Evolutionary conservation across 495 filamentous ascomycete genomes (phyloP).

Genomic region (Xylaria curta): DNA sequence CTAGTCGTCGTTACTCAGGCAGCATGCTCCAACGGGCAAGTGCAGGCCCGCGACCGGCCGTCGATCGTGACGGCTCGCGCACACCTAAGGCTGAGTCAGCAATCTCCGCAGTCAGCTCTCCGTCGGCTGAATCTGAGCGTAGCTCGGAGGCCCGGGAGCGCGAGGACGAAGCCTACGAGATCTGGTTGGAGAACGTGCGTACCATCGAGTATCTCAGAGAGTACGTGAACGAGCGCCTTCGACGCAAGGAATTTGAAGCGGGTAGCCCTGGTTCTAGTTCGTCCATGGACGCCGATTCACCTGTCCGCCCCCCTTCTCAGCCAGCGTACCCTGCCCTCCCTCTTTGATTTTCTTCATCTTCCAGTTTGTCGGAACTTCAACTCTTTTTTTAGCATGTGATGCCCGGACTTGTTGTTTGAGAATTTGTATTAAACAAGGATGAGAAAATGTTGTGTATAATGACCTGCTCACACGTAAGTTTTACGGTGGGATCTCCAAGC

Average conservation of each 20-base stretch:
- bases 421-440: not conserved
- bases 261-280: conserved; percentile 40
- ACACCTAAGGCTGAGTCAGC: conserved; percentile 59
- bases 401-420: not conserved
- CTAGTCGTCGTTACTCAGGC: conserved; percentile 85
- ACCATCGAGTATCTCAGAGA: conserved; percentile 76
- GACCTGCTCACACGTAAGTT: not conserved
- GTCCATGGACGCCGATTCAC: conserved; percentile 41
- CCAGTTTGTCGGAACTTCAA: not conserved
- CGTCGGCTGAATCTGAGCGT: conserved; percentile 51
- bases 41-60: conserved; percentile 45
- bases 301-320: conserved; percentile 37
- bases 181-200: conserved; percentile 85
- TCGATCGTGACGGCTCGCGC: conserved; percentile 58
- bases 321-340: conserved; percentile 41
- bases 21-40: conserved; percentile 81
- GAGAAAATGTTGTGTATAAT: conserved; percentile 6
- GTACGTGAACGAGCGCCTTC: conserved; percentile 69
- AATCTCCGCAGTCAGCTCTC: conserved; percentile 49
- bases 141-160: conserved; percentile 53
- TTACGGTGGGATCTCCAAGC: not conserved
- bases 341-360: conserved; percentile 6
- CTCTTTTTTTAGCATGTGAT: conserved; percentile 2
- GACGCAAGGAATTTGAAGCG: conserved; percentile 66
- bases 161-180: conserved; percentile 64